Conservation (phyloP, 2,329 filamentous ascomycete species). For the Daldinia sp. region DNA sequence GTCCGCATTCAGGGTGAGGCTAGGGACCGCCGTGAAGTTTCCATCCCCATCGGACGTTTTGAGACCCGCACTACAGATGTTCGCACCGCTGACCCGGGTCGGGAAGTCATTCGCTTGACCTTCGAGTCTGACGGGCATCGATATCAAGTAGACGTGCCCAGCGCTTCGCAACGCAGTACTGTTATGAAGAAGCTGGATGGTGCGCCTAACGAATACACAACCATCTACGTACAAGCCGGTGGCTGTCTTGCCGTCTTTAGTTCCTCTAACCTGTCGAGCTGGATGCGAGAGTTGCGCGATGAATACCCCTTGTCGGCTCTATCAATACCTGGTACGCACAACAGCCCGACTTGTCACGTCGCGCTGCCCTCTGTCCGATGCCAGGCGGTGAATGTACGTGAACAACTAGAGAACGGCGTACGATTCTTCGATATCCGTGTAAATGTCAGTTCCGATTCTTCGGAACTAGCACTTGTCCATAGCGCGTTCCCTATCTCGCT, state of each 20-base stretch:
- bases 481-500: constrained; percentile 88
- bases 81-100: constrained; percentile 63
- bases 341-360: constrained; percentile 84
- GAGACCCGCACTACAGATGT: constrained; percentile 70
- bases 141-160: constrained; percentile 78
- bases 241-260: constrained; percentile 72
- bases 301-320: constrained; percentile 78
- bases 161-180: constrained; percentile 65
- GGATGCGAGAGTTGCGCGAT: constrained; percentile 83
- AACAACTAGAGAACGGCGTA: constrained; percentile 88
- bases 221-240: constrained; percentile 67
- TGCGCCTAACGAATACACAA: constrained; percentile 65
- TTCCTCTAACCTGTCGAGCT: constrained; percentile 72
- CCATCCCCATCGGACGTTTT: constrained; percentile 73
- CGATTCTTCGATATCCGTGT: constrained; percentile 95
- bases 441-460: constrained; percentile 59
- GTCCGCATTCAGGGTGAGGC: constrained; percentile 62
- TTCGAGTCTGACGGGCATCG: constrained; percentile 71
- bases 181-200: constrained; percentile 65
- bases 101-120: constrained; percentile 76
- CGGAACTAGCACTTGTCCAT: constrained; percentile 84
- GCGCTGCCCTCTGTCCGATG: constrained; percentile 93
- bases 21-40: constrained; percentile 68
- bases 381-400: constrained; percentile 78
- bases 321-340: constrained; percentile 95